These are phyloP conservation scores for Auricularia cornea DNA, from an alignment of 768 basidiomycete species.

Conservation along the genomic window DNA sequence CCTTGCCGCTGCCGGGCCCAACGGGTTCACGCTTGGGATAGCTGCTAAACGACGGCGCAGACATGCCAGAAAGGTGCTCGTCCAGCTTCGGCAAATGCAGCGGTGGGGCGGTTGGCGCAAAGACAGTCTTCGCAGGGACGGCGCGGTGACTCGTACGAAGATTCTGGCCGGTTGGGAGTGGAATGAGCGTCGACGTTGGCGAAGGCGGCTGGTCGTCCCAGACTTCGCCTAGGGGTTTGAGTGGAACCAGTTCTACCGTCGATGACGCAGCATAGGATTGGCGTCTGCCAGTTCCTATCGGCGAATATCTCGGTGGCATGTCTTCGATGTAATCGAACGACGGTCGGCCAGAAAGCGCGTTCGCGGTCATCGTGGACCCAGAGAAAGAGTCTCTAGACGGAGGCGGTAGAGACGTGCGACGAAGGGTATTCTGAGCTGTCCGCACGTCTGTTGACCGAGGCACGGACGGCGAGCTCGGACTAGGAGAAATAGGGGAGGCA, in stretches of 20 bases:
- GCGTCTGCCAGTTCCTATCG: neutral
- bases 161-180: conserved; percentile 19
- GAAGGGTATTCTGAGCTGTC: neutral
- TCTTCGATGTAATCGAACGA: neutral
- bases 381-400: no score
- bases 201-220: conserved; percentile 6
- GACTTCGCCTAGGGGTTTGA: conserved; percentile 3
- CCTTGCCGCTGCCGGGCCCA: conserved; percentile 11
- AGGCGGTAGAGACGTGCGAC: neutral
- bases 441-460: neutral
- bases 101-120: conserved; percentile 49
- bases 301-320: neutral
- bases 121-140: conserved; percentile 47
- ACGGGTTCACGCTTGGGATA: neutral
- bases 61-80: conserved; percentile 41
- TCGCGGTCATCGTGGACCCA: neutral
- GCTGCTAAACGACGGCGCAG: conserved; percentile 33
- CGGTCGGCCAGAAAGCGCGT: neutral
- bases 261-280: neutral
- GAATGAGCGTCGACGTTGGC: conserved; percentile 7
- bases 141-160: conserved; percentile 21
- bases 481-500: no score
- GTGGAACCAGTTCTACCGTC: neutral
- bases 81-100: conserved; percentile 58
- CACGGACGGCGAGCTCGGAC: neutral